Base-by-base conservation (phyloP, 2,329 filamentous ascomycete species). In the Trichophyton benhamiae region DNA sequence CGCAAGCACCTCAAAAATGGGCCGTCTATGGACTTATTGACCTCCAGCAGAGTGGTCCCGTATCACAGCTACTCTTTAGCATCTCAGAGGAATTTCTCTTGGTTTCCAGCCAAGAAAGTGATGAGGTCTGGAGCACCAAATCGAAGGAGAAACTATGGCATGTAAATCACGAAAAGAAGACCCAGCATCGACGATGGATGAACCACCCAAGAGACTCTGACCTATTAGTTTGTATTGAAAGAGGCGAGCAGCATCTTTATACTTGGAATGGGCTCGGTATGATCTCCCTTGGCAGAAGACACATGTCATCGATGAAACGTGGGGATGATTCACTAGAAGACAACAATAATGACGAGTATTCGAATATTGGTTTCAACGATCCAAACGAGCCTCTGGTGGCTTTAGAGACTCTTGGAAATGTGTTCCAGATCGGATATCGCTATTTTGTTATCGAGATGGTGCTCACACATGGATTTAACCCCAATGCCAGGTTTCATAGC, bases 171-270 rank as follows among this genome's bases (percentile, higher is more conserved):
- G 46, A 27, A 46, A 60, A 15, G 20, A 8, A 17, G 36, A 6
- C 8, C 11, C 33, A 48, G 13, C n/a, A 27, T 3, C 38, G 60
- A 60, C 49, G 44, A 30, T 64, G 62, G 62, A 36, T 62, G 7
- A 33, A 60, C 13, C 62, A 64, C 42, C 62, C 62, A 15, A 27
- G 36, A n/a, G 46, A 62, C 11, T 2, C 38, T 17, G n/a, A 33
- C 5, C 22, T 62, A 17, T 36, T 62, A 22, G n/a, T 64, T 9
- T 62, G 62, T 36, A 59, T 64, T 36, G 58, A 62, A n/a, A 30
- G 38, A 30, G 55, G 44, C 3, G 41, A 60, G 44, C 53, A 57
- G 55, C 25, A 17, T 25, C 2, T 58, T 41, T 25, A 46, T 60
- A 27, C 25, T 44, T 60, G 58, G 62, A 59, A 20, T 42, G 22